Evolutionary conservation across 805 yeast genomes (phyloP).

Genomic region (Lachancea thermotolerans): DNA sequence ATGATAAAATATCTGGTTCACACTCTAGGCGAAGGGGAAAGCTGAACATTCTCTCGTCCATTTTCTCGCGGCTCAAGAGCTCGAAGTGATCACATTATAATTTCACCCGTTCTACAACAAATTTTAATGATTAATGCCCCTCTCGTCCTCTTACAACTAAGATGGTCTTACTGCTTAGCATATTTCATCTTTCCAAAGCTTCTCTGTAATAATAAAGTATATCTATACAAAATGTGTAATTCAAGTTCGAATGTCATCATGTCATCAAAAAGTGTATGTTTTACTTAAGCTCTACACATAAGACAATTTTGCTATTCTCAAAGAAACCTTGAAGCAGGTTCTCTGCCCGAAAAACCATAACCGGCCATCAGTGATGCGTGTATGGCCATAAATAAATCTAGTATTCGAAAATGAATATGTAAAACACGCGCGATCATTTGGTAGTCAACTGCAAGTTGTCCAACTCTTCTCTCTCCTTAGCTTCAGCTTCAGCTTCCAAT

Average conservation of each 20-base stretch:
- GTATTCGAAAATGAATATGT: neutral
- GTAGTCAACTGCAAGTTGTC: constrained; percentile 57
- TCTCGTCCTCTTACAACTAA: neutral
- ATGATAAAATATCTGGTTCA: constrained; percentile 10
- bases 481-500: constrained; percentile 91
- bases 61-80: constrained; percentile 4
- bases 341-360: neutral
- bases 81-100: neutral
- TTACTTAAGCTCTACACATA: neutral
- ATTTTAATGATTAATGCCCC: constrained; percentile 5
- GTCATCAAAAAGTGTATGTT: neutral
- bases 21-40: constrained; percentile 2
- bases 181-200: no score
- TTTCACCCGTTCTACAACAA: neutral
- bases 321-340: neutral
- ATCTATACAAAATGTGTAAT: no score
- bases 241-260: neutral
- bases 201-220: no score
- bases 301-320: neutral
- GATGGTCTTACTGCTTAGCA: no score
- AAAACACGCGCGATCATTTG: constrained; percentile 5
- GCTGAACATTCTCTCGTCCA: constrained; percentile 1
- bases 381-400: neutral
- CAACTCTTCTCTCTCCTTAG: constrained; percentile 77
- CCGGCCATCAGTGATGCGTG: neutral